Base-by-base conservation (phyloP, 2,329 filamentous ascomycete species). In the Colletotrichum kahawae region DNA sequence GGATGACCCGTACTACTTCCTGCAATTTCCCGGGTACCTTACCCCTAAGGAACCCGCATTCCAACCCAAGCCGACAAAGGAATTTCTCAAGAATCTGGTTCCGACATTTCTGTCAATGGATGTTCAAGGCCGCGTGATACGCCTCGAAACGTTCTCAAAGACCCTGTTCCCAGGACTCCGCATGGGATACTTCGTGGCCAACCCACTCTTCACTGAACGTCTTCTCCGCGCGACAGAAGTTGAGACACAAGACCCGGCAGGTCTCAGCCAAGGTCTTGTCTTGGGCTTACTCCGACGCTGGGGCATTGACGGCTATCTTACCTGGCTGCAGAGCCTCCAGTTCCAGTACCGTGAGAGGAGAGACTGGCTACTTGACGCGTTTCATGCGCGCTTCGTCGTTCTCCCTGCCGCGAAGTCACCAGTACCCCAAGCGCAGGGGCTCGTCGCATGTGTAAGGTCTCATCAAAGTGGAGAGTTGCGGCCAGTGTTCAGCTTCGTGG, bases 241-340 rank as follows among this genome's bases (percentile, higher is more conserved):
- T 29, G 92, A 90, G 29, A 92, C 91, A 2, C 93, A 95, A 80
- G 92, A 92, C 73, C 93, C 94, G 0, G 90, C 90, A 24, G 94
- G 94, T 51, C 88, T 94, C 74, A 89, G 91, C 1, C 93, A 95
- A 81, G 80, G 79, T 1, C 77, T 82, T 27, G 73, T 76, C 0
- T 71, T 82, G 2, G 59, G 70, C 5, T 72, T 82, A 16, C 72
- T 82, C 7, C 92, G 94, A 79, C 88, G 90, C 76, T 95, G 94
- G 94, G 93, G 93, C 14, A 92, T 95, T 78, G 84, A 87, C 3
- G 93, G 93, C n/a, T 95, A 94, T 81, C 83, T 95, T 8, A 90
- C 93, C 81, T 95, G 94, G 94, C 86, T 95, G 67, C 91, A 94
- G 74, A 87, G 92, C 82, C 87, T 95, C 71, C 90, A 93, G 67